Evolutionary conservation across 768 basidiomycete genomes (phyloP), one percentile per base, ranked within the genome.

Genomic region (Vishniacozyma victoriae): DNA sequence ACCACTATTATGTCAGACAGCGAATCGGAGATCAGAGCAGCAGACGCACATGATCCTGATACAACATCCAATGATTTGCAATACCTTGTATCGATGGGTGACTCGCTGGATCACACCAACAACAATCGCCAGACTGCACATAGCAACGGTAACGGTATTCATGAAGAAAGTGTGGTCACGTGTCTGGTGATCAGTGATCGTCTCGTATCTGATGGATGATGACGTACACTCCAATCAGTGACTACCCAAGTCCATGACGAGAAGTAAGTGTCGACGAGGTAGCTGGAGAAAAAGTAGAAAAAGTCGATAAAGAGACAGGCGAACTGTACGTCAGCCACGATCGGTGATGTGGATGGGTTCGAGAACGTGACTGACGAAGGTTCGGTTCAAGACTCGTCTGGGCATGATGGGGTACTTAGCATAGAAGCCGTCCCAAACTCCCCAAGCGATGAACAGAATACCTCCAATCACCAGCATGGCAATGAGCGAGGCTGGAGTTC

Each of bases 401-500:
- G 74, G 67, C 61, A 73, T 65, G 51, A 74, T 50, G 5, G 74
- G 74, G 47, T 69, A 60, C 38, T 56, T 57, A n/a, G 74, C 72
- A 41, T 62, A 65, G 16, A 54, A 50, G 50, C 60, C 52, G 37
- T 75, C 74, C 66, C 69, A 75, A n/a, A 64, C 27, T 14, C 46
- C 56, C 52, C 70, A 72, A 19, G 54, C 57, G 39, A 73, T 55
- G 48, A 80, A 63, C 27, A 76, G 57, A 11, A 79, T 39, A 7
- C 66, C 70, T 19, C 79, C 79, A 26, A 81, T 62, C 41, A 76
- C 65, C 45, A 80, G 72, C 61, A 72, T 74, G 20, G 62, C 76
- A 44, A 82, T 78, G 44, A 81, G 39, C 2, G 54, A 57, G 12
- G 59, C 54, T 59, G 44, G 7, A 33, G 25, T 33, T 18, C 23